Evolutionary conservation across 768 basidiomycete genomes (phyloP).

Genomic region (Candolleomyces efflorescens): DNA sequence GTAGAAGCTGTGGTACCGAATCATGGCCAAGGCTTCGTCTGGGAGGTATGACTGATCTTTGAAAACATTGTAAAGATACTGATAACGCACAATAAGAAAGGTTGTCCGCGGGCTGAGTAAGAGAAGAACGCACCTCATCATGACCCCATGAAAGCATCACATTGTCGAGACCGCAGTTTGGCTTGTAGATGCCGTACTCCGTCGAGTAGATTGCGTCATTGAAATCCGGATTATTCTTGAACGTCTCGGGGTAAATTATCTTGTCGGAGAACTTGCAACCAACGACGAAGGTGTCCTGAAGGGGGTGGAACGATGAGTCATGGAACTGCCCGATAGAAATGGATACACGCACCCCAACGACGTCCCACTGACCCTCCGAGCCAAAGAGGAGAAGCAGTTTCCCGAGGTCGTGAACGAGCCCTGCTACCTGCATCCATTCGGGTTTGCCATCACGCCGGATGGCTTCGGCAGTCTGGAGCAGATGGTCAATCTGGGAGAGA

Average conservation of each 20-base stretch:
- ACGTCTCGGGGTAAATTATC: slow-evolving; percentile 78
- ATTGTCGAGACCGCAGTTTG: slow-evolving; percentile 78
- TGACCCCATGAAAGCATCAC: slow-evolving; percentile 92
- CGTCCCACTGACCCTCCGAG: slow-evolving; percentile 91
- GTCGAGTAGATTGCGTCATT: slow-evolving; percentile 64
- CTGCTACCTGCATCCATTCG: slow-evolving; percentile 90
- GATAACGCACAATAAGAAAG: slow-evolving; percentile 7
- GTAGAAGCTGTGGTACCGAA: slow-evolving; percentile 93
- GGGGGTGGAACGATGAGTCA: slow-evolving; percentile 11
- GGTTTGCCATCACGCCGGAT: slow-evolving; percentile 83
- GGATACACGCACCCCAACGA: slow-evolving; percentile 66
- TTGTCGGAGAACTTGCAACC: slow-evolving; percentile 85
- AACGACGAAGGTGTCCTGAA: slow-evolving; percentile 56
- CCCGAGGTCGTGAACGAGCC: slow-evolving; percentile 85
- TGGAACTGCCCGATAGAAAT: slow-evolving; percentile 3
- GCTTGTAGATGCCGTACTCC: slow-evolving; percentile 70
- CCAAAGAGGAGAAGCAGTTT: slow-evolving; percentile 83
- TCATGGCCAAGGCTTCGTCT: slow-evolving; percentile 82
- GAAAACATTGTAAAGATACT: slow-evolving; percentile 83
- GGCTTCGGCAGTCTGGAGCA: slow-evolving; percentile 89
- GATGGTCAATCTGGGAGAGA: slow-evolving; percentile 84
- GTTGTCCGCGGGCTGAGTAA: slow-evolving; percentile 1
- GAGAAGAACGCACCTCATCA: slow-evolving; percentile 60
- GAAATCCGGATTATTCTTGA: slow-evolving; percentile 67
- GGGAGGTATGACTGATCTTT: slow-evolving; percentile 82